Percentiles rank a stretch among this genome's conserved stretches.
phyloP scores from a whole-genome alignment of 1,139 yeast genomes.

The Pichia sp. region DNA sequence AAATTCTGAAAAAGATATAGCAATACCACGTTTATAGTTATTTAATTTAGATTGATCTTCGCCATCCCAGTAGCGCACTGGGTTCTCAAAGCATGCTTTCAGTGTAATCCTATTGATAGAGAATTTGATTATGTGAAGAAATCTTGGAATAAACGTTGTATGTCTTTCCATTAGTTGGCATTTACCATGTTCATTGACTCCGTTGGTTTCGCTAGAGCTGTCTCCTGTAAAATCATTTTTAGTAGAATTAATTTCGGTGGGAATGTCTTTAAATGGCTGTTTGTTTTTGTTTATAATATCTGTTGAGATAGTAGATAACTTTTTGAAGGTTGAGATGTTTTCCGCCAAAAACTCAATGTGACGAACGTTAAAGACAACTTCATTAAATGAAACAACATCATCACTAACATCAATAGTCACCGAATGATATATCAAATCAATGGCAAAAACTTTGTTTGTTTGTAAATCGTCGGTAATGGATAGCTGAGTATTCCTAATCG shows the following conservation, averaged over 20 bases:
- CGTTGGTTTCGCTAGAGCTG: background rate
- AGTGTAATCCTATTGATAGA: slow-evolving; percentile 14
- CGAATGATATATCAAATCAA: slow-evolving; percentile 14
- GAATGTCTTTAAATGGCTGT: background rate
- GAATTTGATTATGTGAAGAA: slow-evolving; percentile 11
- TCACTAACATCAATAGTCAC: slow-evolving; percentile 7
- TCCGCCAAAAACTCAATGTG: slow-evolving; percentile 16
- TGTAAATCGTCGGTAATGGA: slow-evolving; percentile 10
- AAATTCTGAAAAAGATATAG: slow-evolving; percentile 6
- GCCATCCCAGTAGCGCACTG: slow-evolving; percentile 21
- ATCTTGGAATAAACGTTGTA: slow-evolving; percentile 8
- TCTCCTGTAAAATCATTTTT: background rate
- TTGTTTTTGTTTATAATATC: background rate
- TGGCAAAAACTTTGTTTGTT: slow-evolving; percentile 9
- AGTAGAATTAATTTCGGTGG: background rate
- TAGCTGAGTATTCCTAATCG: slow-evolving; percentile 17
- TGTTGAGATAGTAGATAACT: slow-evolving; percentile 10
- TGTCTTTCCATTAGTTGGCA: background rate
- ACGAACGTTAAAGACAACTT: slow-evolving; percentile 8
- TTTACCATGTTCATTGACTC: background rate
- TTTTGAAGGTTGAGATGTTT: slow-evolving; percentile 14
- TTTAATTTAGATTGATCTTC: slow-evolving; percentile 23
- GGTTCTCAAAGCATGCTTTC: slow-evolving; percentile 21
- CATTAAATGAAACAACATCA: slow-evolving; percentile 8
- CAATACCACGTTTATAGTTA: slow-evolving; percentile 20